Conservation (phyloP, 2,329 filamentous ascomycete species). For the Sporothrix schenckii region DNA sequence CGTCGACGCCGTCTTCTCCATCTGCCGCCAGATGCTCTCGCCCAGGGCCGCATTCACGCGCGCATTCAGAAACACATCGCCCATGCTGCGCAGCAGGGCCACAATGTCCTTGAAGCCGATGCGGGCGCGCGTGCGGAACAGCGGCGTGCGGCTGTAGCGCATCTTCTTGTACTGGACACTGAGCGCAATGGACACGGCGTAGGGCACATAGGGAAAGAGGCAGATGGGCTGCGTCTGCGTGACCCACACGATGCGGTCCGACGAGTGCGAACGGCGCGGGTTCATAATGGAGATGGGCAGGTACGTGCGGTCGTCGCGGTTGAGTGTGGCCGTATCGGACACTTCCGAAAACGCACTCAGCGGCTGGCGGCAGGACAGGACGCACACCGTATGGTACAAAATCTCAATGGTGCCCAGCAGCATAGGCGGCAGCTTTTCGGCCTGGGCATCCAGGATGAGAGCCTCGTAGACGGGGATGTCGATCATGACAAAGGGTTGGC, state of each 20-base stretch:
- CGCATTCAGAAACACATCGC: slow-evolving; percentile 62
- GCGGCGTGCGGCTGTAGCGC: slow-evolving; percentile 61
- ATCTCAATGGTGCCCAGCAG: slow-evolving; percentile 62
- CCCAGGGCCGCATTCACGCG: slow-evolving; percentile 59
- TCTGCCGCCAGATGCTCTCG: slow-evolving; percentile 58
- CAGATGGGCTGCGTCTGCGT: slow-evolving; percentile 56
- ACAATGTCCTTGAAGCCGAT: slow-evolving; percentile 59
- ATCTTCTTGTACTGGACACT: slow-evolving; percentile 67
- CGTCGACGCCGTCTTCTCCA: slow-evolving; percentile 57
- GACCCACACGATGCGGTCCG: slow-evolving; percentile 60
- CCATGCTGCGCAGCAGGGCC: slow-evolving; percentile 55
- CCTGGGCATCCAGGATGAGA: slow-evolving; percentile 59
- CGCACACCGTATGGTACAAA: slow-evolving; percentile 66
- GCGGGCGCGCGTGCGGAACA: slow-evolving; percentile 61
- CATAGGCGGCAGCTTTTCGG: slow-evolving; percentile 52
- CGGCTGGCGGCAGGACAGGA: slow-evolving; percentile 62
- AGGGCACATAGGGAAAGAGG: slow-evolving; percentile 62
- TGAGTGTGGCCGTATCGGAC: slow-evolving; percentile 38
- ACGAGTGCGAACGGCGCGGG: slow-evolving; percentile 59
- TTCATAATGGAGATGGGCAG: slow-evolving; percentile 55
- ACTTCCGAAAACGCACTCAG: slow-evolving; percentile 41
- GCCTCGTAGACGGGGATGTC: slow-evolving; percentile 61
- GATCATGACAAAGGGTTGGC: slow-evolving; percentile 53
- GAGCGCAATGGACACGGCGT: slow-evolving; percentile 63
- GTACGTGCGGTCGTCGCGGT: slow-evolving; percentile 46